These are phyloP conservation scores for Fusarium goolgardi DNA, from an alignment of 2,329 filamentous ascomycete species.

Conservation along the genomic window DNA sequence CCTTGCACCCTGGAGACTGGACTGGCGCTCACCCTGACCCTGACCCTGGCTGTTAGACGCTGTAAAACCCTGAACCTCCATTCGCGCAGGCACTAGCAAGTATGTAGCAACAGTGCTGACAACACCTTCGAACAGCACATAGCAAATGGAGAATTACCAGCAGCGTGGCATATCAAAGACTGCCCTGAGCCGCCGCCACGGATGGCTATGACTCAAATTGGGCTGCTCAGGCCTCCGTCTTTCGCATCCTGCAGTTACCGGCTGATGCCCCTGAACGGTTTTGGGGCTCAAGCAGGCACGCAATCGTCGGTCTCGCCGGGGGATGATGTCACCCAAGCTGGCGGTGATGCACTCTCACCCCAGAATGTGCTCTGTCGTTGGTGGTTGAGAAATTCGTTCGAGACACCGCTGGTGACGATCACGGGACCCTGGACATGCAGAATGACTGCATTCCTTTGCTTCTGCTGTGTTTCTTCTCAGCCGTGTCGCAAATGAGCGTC, in stretches of 20 bases:
- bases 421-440: conserved; percentile 30
- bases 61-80: conserved; percentile 27
- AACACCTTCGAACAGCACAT: conserved; percentile 29
- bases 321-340: conserved; percentile 38
- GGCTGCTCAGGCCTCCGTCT: conserved; percentile 26
- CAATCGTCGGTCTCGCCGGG: conserved; percentile 34
- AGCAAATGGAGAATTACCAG: conserved; percentile 28
- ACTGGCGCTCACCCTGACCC: neutral
- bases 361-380: conserved; percentile 22
- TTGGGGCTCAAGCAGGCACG: conserved; percentile 36
- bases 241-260: conserved; percentile 34
- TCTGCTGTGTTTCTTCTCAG: conserved; percentile 15
- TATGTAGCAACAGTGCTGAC: conserved; percentile 22
- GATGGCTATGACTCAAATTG: conserved; percentile 27
- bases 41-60: conserved; percentile 15
- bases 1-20: conserved; percentile 22
- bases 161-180: conserved; percentile 33
- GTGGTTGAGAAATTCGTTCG: conserved; percentile 19
- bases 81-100: conserved; percentile 13
- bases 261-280: conserved; percentile 23
- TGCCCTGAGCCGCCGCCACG: conserved; percentile 39
- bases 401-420: conserved; percentile 31
- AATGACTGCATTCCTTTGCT: conserved; percentile 32
- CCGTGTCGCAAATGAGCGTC: conserved; percentile 22
- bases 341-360: conserved; percentile 32